Percentiles rank a stretch among this genome's conserved stretches.
Conservation (phyloP, 225 moss, liverwort and hornwort genomes). For the Polytrichum formosum region DNA sequence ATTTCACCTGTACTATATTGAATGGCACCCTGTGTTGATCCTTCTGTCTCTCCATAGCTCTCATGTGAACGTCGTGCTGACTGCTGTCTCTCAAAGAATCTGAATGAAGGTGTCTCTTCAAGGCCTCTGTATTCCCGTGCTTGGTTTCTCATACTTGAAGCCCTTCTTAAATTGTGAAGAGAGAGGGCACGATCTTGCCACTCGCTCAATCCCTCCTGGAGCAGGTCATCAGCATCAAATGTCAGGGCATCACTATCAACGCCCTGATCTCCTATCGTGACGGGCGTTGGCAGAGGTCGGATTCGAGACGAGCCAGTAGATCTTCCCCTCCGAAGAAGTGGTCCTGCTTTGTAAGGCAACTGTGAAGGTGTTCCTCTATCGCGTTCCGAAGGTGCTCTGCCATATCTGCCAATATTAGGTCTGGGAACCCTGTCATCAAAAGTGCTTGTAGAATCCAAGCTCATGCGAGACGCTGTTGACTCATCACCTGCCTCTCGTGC, state of each 20-base stretch:
- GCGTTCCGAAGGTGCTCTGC: constrained; percentile 26
- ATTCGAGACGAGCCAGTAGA: constrained; percentile 29
- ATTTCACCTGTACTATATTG: constrained; percentile 43
- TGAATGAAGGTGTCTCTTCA: constrained; percentile 32
- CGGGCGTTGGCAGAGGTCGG: constrained; percentile 25
- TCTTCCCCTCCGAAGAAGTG: constrained; percentile 23
- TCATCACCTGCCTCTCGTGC: constrained; percentile 24
- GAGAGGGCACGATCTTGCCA: constrained; percentile 69
- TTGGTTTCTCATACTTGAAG: constrained; percentile 32
- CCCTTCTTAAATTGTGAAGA: constrained; percentile 48
- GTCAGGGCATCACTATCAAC: constrained; percentile 17
- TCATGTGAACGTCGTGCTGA: constrained; percentile 50
- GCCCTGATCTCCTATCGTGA: constrained; percentile 19
- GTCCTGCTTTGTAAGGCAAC: constrained; percentile 21
- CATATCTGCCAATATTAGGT: constrained; percentile 11
- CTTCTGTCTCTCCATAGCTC: constrained; percentile 41
- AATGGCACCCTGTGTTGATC: constrained; percentile 37
- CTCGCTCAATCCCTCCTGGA: constrained; percentile 70
- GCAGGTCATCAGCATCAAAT: constrained; percentile 61
- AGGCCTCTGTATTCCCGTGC: constrained; percentile 29
- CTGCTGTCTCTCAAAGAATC: constrained; percentile 36
- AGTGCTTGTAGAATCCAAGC: constrained; percentile 21
- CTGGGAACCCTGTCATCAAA: constrained; percentile 25
- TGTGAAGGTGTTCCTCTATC: constrained; percentile 23
- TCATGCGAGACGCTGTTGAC: constrained; percentile 19